These are phyloP conservation scores for Colletotrichum musicola DNA, from an alignment of 2,329 filamentous ascomycete species.

Conservation along the genomic window DNA sequence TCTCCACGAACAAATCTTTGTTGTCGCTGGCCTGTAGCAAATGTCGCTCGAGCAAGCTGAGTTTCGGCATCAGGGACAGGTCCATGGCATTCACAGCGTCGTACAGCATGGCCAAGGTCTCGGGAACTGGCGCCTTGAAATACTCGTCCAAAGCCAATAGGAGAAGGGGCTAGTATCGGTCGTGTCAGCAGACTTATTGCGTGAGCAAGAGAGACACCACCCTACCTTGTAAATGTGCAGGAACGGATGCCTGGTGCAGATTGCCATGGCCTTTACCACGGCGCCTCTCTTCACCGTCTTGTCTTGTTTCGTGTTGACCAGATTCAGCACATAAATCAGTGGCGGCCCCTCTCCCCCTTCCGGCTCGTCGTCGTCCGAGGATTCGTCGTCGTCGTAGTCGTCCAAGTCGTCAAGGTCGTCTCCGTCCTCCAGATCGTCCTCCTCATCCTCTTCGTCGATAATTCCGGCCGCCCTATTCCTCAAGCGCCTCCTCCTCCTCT, in stretches of 20 bases:
- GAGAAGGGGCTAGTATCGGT: slow-evolving; percentile 77
- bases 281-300: slow-evolving; percentile 93
- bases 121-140: slow-evolving; percentile 89
- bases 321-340: slow-evolving; percentile 94
- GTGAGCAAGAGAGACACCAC: neutral
- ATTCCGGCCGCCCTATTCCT: slow-evolving; percentile 65
- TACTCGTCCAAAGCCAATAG: slow-evolving; percentile 95
- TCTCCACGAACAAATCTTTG: slow-evolving; percentile 96
- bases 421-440: slow-evolving; percentile 60
- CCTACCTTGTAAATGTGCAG: slow-evolving; percentile 96
- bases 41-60: slow-evolving; percentile 86
- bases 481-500: slow-evolving; percentile 63
- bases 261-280: slow-evolving; percentile 97
- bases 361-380: slow-evolving; percentile 71
- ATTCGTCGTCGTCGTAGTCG: slow-evolving; percentile 64
- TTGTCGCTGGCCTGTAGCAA: slow-evolving; percentile 92
- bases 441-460: slow-evolving; percentile 62
- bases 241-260: slow-evolving; percentile 97
- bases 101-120: slow-evolving; percentile 90
- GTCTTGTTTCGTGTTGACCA: slow-evolving; percentile 98
- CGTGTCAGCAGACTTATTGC: slow-evolving; percentile 6
- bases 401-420: slow-evolving; percentile 57
- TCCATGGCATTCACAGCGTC: slow-evolving; percentile 97
- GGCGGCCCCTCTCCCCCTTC: slow-evolving; percentile 86
- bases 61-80: slow-evolving; percentile 87